Evolutionary conservation across 305 asterid genomes (phyloP).

Genomic region (Lippia alba): DNA sequence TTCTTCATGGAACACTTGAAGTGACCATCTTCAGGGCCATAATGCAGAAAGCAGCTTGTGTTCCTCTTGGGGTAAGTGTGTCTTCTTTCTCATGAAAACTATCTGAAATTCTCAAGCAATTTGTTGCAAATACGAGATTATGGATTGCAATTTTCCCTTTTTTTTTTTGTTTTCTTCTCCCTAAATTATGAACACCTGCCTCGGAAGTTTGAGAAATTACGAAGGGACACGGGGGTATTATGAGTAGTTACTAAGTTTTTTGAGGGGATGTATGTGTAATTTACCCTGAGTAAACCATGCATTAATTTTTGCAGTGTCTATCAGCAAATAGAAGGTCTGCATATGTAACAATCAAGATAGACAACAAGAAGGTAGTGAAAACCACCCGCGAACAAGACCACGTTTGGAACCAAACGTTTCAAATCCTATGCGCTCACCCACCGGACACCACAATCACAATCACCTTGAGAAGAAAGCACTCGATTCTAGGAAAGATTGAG

Average conservation of each 20-base stretch:
- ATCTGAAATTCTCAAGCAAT: not conserved
- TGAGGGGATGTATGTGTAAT: no score
- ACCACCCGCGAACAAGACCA: conserved; percentile 59
- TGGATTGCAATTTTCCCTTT: no score
- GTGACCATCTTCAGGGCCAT: conserved; percentile 82
- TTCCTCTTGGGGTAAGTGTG: conserved; percentile 55
- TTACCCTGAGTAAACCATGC: not conserved
- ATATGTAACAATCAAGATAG: conserved; percentile 74
- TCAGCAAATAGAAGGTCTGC: conserved; percentile 56
- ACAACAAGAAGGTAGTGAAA: conserved; percentile 66
- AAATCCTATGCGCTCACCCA: conserved; percentile 84
- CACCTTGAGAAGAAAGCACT: conserved; percentile 57
- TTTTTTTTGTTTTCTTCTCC: no score
- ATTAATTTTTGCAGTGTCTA: conserved; percentile 56
- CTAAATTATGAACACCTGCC: no score
- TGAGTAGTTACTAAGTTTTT: no score
- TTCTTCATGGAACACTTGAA: conserved; percentile 91
- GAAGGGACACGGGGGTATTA: no score
- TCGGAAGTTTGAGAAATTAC: no score
- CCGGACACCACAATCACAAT: conserved; percentile 63
- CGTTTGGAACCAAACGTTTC: conserved; percentile 85
- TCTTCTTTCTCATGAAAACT: not conserved
- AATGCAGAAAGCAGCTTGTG: conserved; percentile 44
- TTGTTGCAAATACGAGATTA: no score
- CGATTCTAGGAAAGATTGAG: conserved; percentile 61